Base-by-base conservation (phyloP, 2,329 filamentous ascomycete species). In the Claviceps sp. region DNA sequence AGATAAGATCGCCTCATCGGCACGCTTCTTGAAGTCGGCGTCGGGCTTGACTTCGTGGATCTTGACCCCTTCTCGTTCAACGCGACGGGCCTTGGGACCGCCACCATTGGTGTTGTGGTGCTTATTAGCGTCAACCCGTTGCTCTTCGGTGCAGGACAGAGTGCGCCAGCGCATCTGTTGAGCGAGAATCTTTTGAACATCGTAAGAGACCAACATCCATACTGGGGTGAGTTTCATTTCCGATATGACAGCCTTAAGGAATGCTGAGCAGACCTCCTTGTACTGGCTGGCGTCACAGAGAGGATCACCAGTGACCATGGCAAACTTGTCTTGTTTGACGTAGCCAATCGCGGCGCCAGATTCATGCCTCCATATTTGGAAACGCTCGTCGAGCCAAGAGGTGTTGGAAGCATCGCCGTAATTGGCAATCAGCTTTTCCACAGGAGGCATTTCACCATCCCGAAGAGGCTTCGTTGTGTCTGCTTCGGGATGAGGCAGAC, bases 391-490 rank as follows among this genome's bases (percentile, higher is more conserved):
- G 7, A 93, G 78, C 88, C 89, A 96, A 0, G 88, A 93, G 0
- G 90, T 96, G 62, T 95, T 94, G 47, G 88, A 89, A 2, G 90
- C 88, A 66, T 96, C 90, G 55, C 90, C 90, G 59, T 96, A 96
- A 67, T 96, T 96, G 62, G 88, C 88, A 65, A 96, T 89, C 43
- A 96, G 81, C 63, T 95, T 85, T 64, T 90, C 87, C 5, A 96
- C 65, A 0, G 87, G 76, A 49, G 89, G 89, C 50, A 85, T 72
- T 48, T 82, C 74, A 62, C 71, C 74, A 52, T 68, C 74, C 58
- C 68, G 58, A 11, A 68, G 68, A 46, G 64, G 63, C 57, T 71
- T 69, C 13, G 69, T 77, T 0, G 90, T 96, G 62, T 89, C 89
- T 6, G 89, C 86, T 58, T 95, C 87, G 3, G 88, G 88, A 64